phyloP scores from a whole-genome alignment of 495 filamentous ascomycete genomes.

The Xylaria intraflava region DNA sequence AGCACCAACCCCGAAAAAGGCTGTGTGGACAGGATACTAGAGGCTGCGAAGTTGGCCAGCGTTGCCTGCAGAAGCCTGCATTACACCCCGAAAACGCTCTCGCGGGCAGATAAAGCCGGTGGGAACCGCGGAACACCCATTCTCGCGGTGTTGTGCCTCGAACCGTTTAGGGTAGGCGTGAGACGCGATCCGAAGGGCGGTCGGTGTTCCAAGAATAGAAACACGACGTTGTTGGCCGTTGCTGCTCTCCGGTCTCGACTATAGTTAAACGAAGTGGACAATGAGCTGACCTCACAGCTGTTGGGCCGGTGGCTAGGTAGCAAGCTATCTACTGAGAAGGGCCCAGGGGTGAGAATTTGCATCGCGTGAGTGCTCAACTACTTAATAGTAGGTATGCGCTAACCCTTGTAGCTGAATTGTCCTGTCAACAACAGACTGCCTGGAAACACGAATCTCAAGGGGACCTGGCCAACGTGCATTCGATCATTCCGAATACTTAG shows the following conservation, averaged over 20 bases:
- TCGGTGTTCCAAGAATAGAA: constrained; percentile 8
- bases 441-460: too few relatives aligned
- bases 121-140: neutral
- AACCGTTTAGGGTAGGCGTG: neutral
- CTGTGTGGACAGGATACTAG: neutral
- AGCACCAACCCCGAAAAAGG: constrained; percentile 6
- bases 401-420: too few relatives aligned
- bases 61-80: constrained; percentile 3
- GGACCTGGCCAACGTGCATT: too few relatives aligned
- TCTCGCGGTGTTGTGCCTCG: constrained; percentile 2
- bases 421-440: neutral
- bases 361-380: too few relatives aligned
- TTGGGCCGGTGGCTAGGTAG: too few relatives aligned
- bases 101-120: neutral
- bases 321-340: too few relatives aligned
- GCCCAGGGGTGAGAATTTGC: too few relatives aligned
- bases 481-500: neutral
- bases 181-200: neutral
- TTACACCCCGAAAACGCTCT: constrained; percentile 5
- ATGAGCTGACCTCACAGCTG: constrained; percentile 12
- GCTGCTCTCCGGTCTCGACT: constrained; percentile 5
- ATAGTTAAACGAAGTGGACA: too few relatives aligned
- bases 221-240: neutral
- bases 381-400: too few relatives aligned
- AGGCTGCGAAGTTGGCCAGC: constrained; percentile 6